Base-by-base conservation (phyloP, 768 basidiomycete species). In the Lactifluus volemus region DNA sequence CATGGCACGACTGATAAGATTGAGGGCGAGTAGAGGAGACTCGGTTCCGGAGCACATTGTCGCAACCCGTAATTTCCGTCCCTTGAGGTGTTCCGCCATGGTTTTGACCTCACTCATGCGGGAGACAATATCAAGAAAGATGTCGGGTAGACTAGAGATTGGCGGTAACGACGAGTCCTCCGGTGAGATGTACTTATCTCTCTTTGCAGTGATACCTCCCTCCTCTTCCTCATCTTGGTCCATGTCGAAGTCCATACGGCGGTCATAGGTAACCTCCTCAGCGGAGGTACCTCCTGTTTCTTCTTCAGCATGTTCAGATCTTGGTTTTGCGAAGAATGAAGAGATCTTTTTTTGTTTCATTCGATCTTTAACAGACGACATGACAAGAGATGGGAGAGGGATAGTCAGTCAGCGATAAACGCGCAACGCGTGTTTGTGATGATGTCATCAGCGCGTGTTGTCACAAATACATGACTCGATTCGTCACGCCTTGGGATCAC, bases 1-100 rank as follows among this genome's bases (percentile, higher is more conserved):
- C 65, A 96, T 81, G 5, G 86, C 82, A 60, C 86, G 83, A 59
- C 85, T 85, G 49, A 97, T 91, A 62, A 95, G 75, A 34, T 89
- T 86, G 49, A 98, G 78, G 14, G 95, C 95, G 39, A 97, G 84
- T 25, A 98, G 81, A 53, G 95, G 95, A 2, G 92, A 92, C 70
- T 98, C 95, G 6, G 95, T 98, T 29, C 95, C 95, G 45, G 93
- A 96, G 73, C 89, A 97, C 95, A 98, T 98, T 11, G 95, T 98
- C 4, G 93, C 95, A 61, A 98, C 83, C 72, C 93, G 88, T 71
- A 98, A 77, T 68, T 89, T 92, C 60, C 93, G 82, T 2, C 93
- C 92, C 60, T 79, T 73, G 51, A 91, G 74, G 49, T 78, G 85
- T 66, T 85, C 77, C 17, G 81, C 85, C 45, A 91, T 84, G 2